Conservation (phyloP, 2,329 filamentous ascomycete genomes). For the Chlorencoelia australis region DNA sequence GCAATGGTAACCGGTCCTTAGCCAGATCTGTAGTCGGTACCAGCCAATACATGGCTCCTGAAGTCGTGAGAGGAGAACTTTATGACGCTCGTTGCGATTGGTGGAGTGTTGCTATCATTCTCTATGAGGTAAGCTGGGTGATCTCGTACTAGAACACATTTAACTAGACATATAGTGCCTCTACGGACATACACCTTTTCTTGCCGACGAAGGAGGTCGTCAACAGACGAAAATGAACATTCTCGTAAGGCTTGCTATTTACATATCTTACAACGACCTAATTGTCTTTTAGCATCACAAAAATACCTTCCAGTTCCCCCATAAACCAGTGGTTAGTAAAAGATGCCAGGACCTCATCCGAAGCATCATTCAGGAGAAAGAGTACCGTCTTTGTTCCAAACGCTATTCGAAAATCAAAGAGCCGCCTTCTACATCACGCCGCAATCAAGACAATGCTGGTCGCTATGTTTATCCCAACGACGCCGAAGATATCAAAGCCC, state of each 20-base stretch:
- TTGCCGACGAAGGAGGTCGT: conserved; percentile 61
- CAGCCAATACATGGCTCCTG: conserved; percentile 96
- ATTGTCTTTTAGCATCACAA: conserved; percentile 43
- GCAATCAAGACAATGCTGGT: conserved; percentile 32
- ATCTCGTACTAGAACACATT: background rate
- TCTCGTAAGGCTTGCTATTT: conserved; percentile 41
- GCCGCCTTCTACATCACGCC: conserved; percentile 5
- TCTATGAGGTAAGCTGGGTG: conserved; percentile 56
- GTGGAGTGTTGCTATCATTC: conserved; percentile 93
- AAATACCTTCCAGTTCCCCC: conserved; percentile 60
- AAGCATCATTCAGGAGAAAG: conserved; percentile 62
- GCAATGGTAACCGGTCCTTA: conserved; percentile 56
- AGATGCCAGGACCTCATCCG: conserved; percentile 70
- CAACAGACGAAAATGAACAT: conserved; percentile 82
- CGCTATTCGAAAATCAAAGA: conserved; percentile 58
- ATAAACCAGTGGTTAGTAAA: conserved; percentile 52
- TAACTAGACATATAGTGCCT: conserved; percentile 49
- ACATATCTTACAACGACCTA: conserved; percentile 5
- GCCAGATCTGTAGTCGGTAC: conserved; percentile 87
- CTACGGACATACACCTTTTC: conserved; percentile 85
- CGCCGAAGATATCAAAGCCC: conserved; percentile 79
- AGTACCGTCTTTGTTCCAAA: conserved; percentile 64
- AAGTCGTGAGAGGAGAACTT: conserved; percentile 69
- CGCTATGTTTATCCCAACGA: conserved; percentile 74
- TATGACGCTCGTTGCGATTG: conserved; percentile 94